Evolutionary conservation across 2,329 filamentous ascomycete species (phyloP), one percentile per base, ranked within the genome.

Genomic region (Leptoxyphium fumago): DNA sequence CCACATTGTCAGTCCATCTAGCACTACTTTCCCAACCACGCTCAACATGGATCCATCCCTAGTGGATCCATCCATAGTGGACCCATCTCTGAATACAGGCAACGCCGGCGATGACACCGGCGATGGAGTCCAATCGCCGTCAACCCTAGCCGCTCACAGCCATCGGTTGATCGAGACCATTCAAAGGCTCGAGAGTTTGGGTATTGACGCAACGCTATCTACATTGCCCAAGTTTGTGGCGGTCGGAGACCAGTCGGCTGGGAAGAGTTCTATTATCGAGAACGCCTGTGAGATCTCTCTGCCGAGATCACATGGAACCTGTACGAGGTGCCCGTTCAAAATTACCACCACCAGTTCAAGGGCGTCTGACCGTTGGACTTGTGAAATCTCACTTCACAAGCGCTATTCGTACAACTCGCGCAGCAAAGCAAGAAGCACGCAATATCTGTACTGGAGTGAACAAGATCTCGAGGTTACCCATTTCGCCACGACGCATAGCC

Each of bases 161-260:
- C 67, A 71, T n/a, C 71, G 76, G 0, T 75, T 79, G 41, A 79
- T 85, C 2, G 70, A 82, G 40, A 75, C 75, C 0, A 72, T 86
- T 0, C 75, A 75, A 2, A 74, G 81, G 40, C 72, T 94, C 0
- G 77, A 84, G 42, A 72, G 78, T 5, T 71, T 89, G 0, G 84
- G 82, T 0, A 78, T 94, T 1, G 78, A 82, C 41, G 75, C 82
- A 14, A 74, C 78, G 4, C 55, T 67, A 0, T 74, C 85, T 0
- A 74, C 76, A 0, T 66, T 94, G 0, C 85, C 87, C 0, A 84
- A 86, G 52, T 77, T 93, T 9, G 82, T 89, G 5, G 75, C 94
- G 0, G 77, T 94, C 0, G 87, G 87, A 0, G 86, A 94, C 41
- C 87, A 94, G 55, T 84, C 77, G 0, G 82, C 85, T 0, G 88